Percentiles rank a stretch among this genome's conserved stretches.
Evolutionary conservation across 108 stramenopile species (phyloP).

Genomic region (Fragilaria crotonensis): DNA sequence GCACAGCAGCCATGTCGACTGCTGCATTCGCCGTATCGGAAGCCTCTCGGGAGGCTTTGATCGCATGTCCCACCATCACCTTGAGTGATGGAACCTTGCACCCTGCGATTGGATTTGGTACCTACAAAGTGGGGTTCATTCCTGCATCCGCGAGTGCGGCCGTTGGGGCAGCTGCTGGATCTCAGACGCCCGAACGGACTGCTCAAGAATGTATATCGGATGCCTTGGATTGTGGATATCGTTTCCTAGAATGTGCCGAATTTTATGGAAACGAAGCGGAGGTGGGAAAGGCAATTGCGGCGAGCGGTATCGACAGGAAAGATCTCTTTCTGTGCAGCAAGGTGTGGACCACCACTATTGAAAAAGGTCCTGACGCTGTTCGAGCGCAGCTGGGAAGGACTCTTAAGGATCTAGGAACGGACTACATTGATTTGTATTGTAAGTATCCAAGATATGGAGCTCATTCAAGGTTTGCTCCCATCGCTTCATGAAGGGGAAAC

Average conservation of each 20-base stretch:
- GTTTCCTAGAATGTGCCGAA: slow-evolving; percentile 88
- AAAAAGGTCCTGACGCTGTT: slow-evolving; percentile 69
- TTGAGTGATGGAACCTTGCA: slow-evolving; percentile 69
- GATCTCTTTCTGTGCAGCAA: slow-evolving; percentile 86
- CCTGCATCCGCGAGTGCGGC: slow-evolving; percentile 74
- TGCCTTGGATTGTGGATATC: slow-evolving; percentile 67
- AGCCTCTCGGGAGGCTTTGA: slow-evolving; percentile 9
- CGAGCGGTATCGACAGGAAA: slow-evolving; percentile 46
- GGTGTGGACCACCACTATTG: slow-evolving; percentile 91
- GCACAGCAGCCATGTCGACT: background rate
- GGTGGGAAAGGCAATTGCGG: slow-evolving; percentile 74
- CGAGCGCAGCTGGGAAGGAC: slow-evolving; percentile 61
- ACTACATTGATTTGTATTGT: slow-evolving; percentile 81
- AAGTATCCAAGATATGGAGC: too few species aligned
- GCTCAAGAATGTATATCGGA: slow-evolving; percentile 77
- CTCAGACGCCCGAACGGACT: slow-evolving; percentile 29
- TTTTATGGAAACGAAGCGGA: slow-evolving; percentile 85
- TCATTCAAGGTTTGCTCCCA: too few species aligned
- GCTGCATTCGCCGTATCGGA: background rate
- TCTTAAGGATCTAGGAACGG: slow-evolving; percentile 68
- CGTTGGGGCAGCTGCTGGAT: slow-evolving; percentile 10
- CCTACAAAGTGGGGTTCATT: slow-evolving; percentile 90
- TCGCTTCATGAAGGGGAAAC: too few species aligned
- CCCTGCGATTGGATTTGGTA: slow-evolving; percentile 83
- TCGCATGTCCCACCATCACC: slow-evolving; percentile 48